A percentile compares a stretch with the other conserved stretches of the same genome.
Conservation (phyloP, 2,329 filamentous ascomycete species). For the Trichothecium roseum region DNA sequence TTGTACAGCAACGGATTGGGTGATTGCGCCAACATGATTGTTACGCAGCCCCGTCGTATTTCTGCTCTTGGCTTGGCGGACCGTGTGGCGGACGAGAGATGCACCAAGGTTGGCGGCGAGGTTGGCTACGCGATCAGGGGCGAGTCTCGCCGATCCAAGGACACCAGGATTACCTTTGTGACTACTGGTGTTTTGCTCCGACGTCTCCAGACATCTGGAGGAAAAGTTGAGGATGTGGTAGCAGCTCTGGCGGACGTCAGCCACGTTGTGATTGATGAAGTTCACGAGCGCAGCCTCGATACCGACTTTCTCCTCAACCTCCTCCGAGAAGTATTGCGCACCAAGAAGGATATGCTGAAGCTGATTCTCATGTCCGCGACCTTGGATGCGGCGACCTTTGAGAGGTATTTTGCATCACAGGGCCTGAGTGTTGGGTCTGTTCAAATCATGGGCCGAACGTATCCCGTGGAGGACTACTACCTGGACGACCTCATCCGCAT, state of each 20-base stretch:
- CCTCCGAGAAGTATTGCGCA: constrained; percentile 68
- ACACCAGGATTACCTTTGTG: constrained; percentile 88
- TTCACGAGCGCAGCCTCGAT: constrained; percentile 89
- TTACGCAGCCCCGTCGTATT: constrained; percentile 90
- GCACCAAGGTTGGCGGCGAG: constrained; percentile 70
- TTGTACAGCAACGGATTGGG: constrained; percentile 70
- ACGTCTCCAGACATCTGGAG: constrained; percentile 82
- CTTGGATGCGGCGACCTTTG: constrained; percentile 78
- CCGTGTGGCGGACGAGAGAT: constrained; percentile 86
- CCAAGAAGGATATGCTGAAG: constrained; percentile 70
- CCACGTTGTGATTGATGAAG: constrained; percentile 92
- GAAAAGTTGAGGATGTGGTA: constrained; percentile 67
- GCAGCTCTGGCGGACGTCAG: constrained; percentile 80
- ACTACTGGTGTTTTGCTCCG: constrained; percentile 89
- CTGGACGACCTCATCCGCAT: constrained; percentile 77
- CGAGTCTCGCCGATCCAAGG: constrained; percentile 63
- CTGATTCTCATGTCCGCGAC: constrained; percentile 95
- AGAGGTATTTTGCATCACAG: constrained; percentile 66
- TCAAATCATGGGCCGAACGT: constrained; percentile 81
- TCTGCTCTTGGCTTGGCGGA: constrained; percentile 91
- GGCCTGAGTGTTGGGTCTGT: constrained; percentile 64
- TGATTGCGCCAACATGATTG: constrained; percentile 75
- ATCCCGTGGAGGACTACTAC: constrained; percentile 82
- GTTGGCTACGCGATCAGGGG: constrained; percentile 88
- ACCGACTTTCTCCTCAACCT: constrained; percentile 90